These are phyloP conservation scores for Trichosporon inkin DNA, from an alignment of 1,284 basidiomycete genomes.

Conservation along the genomic window DNA sequence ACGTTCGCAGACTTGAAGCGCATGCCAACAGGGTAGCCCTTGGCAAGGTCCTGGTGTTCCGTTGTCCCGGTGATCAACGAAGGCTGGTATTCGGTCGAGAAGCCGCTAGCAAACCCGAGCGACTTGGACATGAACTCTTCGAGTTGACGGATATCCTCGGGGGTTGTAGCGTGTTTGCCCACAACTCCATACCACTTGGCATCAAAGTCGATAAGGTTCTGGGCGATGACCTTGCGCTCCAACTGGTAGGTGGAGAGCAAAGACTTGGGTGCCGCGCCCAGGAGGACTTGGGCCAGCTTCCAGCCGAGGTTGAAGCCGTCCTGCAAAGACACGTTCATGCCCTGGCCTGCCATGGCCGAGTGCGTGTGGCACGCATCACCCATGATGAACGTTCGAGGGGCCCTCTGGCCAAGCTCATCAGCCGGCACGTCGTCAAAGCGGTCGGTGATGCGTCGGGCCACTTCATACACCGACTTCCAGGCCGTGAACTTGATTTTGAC, in stretches of 20 bases:
- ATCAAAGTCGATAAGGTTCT: conserved; percentile 76
- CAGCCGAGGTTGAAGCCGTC: conserved; percentile 50
- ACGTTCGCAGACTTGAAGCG: conserved; percentile 29
- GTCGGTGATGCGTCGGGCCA: conserved; percentile 52
- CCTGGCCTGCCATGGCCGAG: conserved; percentile 39
- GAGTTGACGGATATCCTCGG: conserved; percentile 1
- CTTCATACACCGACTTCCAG: conserved; percentile 41
- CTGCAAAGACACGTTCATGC: conserved; percentile 38
- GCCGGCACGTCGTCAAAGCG: conserved; percentile 16
- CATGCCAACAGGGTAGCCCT: conserved; percentile 15
- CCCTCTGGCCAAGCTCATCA: conserved; percentile 6
- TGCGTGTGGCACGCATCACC: conserved; percentile 42
- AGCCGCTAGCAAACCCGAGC: conserved; percentile 15
- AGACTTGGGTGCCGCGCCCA: conserved; percentile 62
- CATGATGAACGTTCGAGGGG: conserved; percentile 31
- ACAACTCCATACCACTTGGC: conserved; percentile 68
- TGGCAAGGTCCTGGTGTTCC: conserved; percentile 6
- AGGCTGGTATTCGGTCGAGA: conserved; percentile 14
- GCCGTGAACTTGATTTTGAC: conserved; percentile 52
- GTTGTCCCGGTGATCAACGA: conserved; percentile 6
- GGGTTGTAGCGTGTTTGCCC: conserved; percentile 42
- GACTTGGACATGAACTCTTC: conserved; percentile 52
- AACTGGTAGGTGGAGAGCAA: conserved; percentile 60
- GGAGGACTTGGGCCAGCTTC: conserved; percentile 53
- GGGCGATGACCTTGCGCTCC: conserved; percentile 26